Base-by-base conservation (phyloP, 208 protist genomes). In the Trypanosoma platydactyli region DNA sequence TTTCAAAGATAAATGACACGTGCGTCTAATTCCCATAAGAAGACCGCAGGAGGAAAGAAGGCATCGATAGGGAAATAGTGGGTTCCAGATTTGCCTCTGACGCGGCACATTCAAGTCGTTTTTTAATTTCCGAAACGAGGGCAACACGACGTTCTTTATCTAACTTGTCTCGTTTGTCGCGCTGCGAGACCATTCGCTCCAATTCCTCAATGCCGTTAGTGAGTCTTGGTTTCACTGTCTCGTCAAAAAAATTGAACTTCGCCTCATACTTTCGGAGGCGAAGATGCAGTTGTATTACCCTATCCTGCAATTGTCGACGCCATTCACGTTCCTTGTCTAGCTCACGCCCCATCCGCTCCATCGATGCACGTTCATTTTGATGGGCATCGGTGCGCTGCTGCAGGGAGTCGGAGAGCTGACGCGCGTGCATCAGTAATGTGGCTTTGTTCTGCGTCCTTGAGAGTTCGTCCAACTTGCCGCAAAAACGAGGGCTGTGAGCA, bases 191-290 rank as follows among this genome's bases (percentile, higher is more conserved):
- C 30, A 52, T 35, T 30, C 56, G 24, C 38, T 85, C 71, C 18
- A 81, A 51, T 29, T 79, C 62, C 16, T 70, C 64, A 42, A 72
- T 76, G 25, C 64, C 76, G 3, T 65, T 64, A 25, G 54, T 46
- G 15, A 85, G 18, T 38, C 42, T 64, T 49, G 75, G 79, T 35
- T 73, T 71, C 33, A 85, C 50, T 29, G 71, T 73, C 29, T 74
- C 30, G 33, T 77, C 70, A 68, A 85, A 68, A 44, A 81, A 65
- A 2, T 44, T 55, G 44, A 80, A 62, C 57, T 65, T 76, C 24
- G 68, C 53, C 53, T 85, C 75, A 58, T 73, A 81, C 25, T 77
- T 65, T 15, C 69, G 60, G 12, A 78, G 20, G 20, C 44, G 57
- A 30, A 63, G n/a, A 24, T 71, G 55, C 29, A 85, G 60, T 55